Percentiles rank a stretch among this genome's conserved stretches.
phyloP scores from a whole-genome alignment of 2,329 filamentous ascomycete genomes.

The Colletotrichum tofieldiae region DNA sequence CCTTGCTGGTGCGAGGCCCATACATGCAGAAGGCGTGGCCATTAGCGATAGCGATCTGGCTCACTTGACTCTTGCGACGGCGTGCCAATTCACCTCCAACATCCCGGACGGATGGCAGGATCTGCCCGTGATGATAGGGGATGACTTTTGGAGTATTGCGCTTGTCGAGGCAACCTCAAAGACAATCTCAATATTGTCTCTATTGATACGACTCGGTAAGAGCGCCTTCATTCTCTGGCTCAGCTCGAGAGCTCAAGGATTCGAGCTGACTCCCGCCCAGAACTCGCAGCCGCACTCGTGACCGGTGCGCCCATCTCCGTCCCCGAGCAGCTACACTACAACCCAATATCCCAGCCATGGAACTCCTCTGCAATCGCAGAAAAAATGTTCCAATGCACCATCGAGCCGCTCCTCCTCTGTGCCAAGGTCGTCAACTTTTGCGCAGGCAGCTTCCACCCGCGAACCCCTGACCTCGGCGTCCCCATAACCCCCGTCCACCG shows the following conservation, averaged over 20 bases:
- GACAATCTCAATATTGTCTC: slow-evolving; percentile 30
- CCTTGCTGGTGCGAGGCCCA: slow-evolving; percentile 5
- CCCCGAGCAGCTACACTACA: slow-evolving; percentile 45
- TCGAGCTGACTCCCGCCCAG: slow-evolving; percentile 39
- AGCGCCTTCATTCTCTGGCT: too few species aligned
- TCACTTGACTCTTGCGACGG: slow-evolving; percentile 19
- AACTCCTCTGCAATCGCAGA: slow-evolving; percentile 40
- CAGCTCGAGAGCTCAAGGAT: neutral
- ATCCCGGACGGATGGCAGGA: slow-evolving; percentile 32
- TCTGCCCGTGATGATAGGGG: slow-evolving; percentile 9
- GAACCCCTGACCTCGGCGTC: neutral
- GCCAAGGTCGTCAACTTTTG: slow-evolving; percentile 54
- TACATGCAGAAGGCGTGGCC: neutral
- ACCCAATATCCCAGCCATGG: slow-evolving; percentile 25
- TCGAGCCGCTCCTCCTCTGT: slow-evolving; percentile 52
- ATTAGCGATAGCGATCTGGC: slow-evolving; percentile 28
- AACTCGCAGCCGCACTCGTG: slow-evolving; percentile 50
- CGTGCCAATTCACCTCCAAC: slow-evolving; percentile 24
- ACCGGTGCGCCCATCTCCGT: slow-evolving; percentile 47
- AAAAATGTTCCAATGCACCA: slow-evolving; percentile 43
- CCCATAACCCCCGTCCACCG: slow-evolving; percentile 46
- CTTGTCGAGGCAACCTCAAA: slow-evolving; percentile 33
- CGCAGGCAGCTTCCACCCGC: slow-evolving; percentile 47
- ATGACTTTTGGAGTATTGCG: slow-evolving; percentile 16
- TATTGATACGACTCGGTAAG: slow-evolving; percentile 50